Percentiles rank a stretch among this genome's conserved stretches.
Conservation (phyloP, 2,329 filamentous ascomycete species). For the Ascochyta rabiei region DNA sequence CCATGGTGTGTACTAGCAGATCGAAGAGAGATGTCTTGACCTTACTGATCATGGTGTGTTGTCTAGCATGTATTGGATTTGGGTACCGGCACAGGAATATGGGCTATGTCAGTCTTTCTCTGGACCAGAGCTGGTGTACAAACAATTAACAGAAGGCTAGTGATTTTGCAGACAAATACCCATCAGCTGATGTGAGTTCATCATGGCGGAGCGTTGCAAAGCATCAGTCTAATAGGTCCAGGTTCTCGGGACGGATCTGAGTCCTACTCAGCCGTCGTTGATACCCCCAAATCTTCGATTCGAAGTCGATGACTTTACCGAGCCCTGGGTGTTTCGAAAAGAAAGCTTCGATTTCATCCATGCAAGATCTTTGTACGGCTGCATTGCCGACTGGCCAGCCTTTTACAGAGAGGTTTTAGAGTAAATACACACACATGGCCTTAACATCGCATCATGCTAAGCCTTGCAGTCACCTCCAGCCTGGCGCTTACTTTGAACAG, state of each 20-base stretch:
- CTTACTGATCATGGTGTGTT: not conserved
- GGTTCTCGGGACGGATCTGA: slow-evolving; percentile 46
- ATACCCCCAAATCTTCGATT: slow-evolving; percentile 42
- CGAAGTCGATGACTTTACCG: slow-evolving; percentile 42
- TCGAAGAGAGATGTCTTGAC: not conserved
- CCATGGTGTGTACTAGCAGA: slow-evolving; percentile 18
- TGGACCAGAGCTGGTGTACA: not conserved
- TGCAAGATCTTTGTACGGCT: slow-evolving; percentile 25
- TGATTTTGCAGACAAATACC: slow-evolving; percentile 50
- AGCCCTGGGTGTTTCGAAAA: slow-evolving; percentile 37
- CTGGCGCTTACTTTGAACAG: slow-evolving; percentile 41
- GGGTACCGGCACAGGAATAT: slow-evolving; percentile 52
- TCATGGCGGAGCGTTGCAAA: not conserved
- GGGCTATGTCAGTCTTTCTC: slow-evolving; percentile 43
- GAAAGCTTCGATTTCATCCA: slow-evolving; percentile 34
- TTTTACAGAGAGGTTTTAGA: slow-evolving; percentile 28
- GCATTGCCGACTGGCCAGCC: slow-evolving; percentile 28
- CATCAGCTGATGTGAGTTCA: slow-evolving; percentile 34
- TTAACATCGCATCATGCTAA: not conserved
- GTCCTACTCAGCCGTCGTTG: slow-evolving; percentile 48
- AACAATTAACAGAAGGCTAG: slow-evolving; percentile 11
- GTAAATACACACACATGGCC: slow-evolving; percentile 21
- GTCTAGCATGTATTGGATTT: slow-evolving; percentile 48
- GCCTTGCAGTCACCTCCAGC: slow-evolving; percentile 27
- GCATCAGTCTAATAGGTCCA: slow-evolving; percentile 22